A percentile compares a stretch with the other conserved stretches of the same genome.
Conservation (phyloP, 805 yeast species). For the Schizosaccharomyces osmophilus region DNA sequence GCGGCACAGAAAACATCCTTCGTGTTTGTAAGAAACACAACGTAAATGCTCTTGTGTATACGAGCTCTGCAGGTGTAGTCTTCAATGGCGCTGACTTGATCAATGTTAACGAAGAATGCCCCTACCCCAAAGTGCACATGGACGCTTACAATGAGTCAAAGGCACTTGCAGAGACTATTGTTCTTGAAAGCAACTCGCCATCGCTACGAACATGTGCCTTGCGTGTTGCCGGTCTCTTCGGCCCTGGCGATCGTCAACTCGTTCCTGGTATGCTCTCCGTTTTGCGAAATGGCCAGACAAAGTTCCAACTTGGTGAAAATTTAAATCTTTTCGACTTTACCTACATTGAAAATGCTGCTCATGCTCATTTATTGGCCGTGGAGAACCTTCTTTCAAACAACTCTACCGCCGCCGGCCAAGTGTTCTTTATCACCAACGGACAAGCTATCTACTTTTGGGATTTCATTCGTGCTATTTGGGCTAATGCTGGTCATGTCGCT, state of each 20-base stretch:
- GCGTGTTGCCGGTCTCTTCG: slow-evolving; percentile 95
- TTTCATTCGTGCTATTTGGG: slow-evolving; percentile 88
- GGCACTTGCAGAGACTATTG: slow-evolving; percentile 69
- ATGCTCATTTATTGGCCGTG: slow-evolving; percentile 85
- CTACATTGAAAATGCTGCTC: slow-evolving; percentile 94
- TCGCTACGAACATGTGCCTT: slow-evolving; percentile 53
- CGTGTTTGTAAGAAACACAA: slow-evolving; percentile 29
- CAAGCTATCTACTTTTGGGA: slow-evolving; percentile 94
- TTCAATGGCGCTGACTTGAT: slow-evolving; percentile 82
- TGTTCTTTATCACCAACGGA: slow-evolving; percentile 79
- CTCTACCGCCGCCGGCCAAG: slow-evolving; percentile 32
- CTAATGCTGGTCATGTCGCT: slow-evolving; percentile 74
- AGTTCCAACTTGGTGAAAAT: slow-evolving; percentile 85
- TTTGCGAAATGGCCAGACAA: slow-evolving; percentile 62
- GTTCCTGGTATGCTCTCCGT: slow-evolving; percentile 79
- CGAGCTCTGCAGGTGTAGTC: slow-evolving; percentile 92
- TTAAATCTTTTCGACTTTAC: slow-evolving; percentile 89
- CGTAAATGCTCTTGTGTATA: slow-evolving; percentile 54
- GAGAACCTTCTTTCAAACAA: slow-evolving; percentile 32
- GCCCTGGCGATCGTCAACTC: slow-evolving; percentile 93
- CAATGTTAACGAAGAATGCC: slow-evolving; percentile 87
- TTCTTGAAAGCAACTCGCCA: slow-evolving; percentile 41
- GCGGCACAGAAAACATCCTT: slow-evolving; percentile 60
- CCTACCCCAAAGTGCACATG: slow-evolving; percentile 78
- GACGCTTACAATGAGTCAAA: slow-evolving; percentile 92